Conservation (phyloP, 2,329 filamentous ascomycete species). For the Pyrenophora seminiperda region DNA sequence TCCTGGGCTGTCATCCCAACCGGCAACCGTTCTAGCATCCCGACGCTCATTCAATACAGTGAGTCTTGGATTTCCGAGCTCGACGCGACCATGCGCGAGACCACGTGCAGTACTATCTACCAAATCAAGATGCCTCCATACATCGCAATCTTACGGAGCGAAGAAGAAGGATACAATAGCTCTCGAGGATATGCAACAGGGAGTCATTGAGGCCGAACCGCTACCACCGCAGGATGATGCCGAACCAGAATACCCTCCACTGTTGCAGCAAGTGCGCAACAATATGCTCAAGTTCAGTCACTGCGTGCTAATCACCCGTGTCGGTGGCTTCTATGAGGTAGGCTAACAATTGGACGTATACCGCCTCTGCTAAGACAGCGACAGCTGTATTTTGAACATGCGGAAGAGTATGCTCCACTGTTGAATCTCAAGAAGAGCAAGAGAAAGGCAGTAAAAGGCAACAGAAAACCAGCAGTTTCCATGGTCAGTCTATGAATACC, state of each 20-base stretch:
- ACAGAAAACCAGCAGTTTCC: conserved; percentile 66
- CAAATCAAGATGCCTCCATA: conserved; percentile 20
- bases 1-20: background rate
- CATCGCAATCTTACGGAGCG: conserved; percentile 43
- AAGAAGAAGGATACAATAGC: conserved; percentile 48
- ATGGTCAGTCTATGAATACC: conserved; percentile 67
- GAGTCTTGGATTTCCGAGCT: conserved; percentile 11
- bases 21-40: background rate
- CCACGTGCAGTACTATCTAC: conserved; percentile 32
- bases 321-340: conserved; percentile 93
- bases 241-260: conserved; percentile 75
- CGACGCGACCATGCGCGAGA: conserved; percentile 36
- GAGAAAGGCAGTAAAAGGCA: conserved; percentile 68
- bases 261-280: conserved; percentile 81
- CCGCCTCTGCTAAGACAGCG: conserved; percentile 11
- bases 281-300: conserved; percentile 92
- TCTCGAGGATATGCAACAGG: conserved; percentile 60
- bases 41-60: conserved; percentile 1
- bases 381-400: conserved; percentile 89
- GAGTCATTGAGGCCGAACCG: conserved; percentile 54
- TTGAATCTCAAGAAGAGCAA: conserved; percentile 85
- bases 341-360: background rate
- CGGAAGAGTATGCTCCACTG: conserved; percentile 82
- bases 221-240: conserved; percentile 52
- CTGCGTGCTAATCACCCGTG: conserved; percentile 87